Base-by-base conservation (phyloP, 345 rosid species). In the Hirschfeldia incana region DNA sequence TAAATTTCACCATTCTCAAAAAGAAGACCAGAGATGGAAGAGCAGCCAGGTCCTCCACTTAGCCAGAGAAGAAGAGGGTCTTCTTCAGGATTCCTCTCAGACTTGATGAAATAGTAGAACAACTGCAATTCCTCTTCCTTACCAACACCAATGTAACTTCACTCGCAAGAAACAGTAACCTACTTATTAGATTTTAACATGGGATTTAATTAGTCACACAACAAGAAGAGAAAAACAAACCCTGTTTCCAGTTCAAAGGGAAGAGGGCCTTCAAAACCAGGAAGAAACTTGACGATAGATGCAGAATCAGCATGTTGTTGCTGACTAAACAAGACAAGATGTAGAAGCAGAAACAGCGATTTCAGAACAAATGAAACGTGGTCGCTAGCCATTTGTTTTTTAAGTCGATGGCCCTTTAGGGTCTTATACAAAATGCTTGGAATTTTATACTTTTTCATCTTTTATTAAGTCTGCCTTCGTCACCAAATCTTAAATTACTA, bases 201-300 rank as follows among this genome's bases (percentile, higher is more conserved):
- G 4, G 15, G 12, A 12, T 11, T 12, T 1, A 44, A 44, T n/a
- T n/a, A n/a, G n/a, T 15, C 53, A 46, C 53, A 46, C 8, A 12
- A 11, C 53, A 44, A 4, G 12, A 15, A 44, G 12, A 12, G 12
- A 29, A 57, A 46, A 17, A 17, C 28, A 55, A 55, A 55, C 60
- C 28, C 60, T 21, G 60, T 55, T 55, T 55, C 60, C 11, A 55
- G 77, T 69, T 63, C 70, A 73, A 73, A 73, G 3, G 70, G 77
- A 63, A 73, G 70, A 46, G 77, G 70, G 60, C 60, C 60, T 1
- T 55, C 60, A 17, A 55, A 55, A 55, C 60, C 60, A 17, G 60
- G 62, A 21, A 74, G 77, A 74, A 33, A 74, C 36, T 65, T 74
- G 27, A 74, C 1, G 36, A 5, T 26, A 5, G 70, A 51, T 6